Conservation (phyloP, 352 stramenopile genomes). For the Globisporangium nodosum region DNA sequence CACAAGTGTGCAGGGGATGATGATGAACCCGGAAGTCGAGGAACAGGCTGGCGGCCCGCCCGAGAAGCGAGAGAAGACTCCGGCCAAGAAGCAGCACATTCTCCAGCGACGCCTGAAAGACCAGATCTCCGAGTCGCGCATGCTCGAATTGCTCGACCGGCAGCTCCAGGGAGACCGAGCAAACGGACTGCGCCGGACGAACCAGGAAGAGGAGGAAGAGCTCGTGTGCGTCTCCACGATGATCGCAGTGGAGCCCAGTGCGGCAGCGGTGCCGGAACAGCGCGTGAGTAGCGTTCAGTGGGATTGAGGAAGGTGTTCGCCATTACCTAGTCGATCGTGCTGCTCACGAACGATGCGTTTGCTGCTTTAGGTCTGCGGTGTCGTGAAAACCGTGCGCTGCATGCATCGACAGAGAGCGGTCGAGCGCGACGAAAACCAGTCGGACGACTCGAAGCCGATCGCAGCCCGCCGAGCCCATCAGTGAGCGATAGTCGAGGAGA, state of each 20-base stretch:
- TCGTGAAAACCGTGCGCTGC: constrained; percentile 33
- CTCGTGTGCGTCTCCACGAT: constrained; percentile 73
- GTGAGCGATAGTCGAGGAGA: background rate
- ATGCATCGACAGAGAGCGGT: constrained; percentile 28
- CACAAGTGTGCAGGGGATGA: too few species aligned
- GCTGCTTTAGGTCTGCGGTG: constrained; percentile 19
- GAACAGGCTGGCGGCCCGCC: background rate
- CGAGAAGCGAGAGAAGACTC: constrained; percentile 1
- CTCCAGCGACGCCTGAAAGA: constrained; percentile 53
- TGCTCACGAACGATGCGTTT: background rate
- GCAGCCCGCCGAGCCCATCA: background rate
- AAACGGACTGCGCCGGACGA: constrained; percentile 15
- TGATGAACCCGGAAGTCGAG: constrained; percentile 13
- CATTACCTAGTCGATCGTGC: background rate
- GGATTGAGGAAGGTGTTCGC: background rate
- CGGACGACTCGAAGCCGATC: constrained; percentile 4
- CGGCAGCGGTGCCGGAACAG: constrained; percentile 18
- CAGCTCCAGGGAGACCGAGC: constrained; percentile 20
- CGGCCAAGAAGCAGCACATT: constrained; percentile 12
- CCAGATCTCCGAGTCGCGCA: constrained; percentile 63
- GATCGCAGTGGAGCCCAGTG: constrained; percentile 31
- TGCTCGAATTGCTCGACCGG: constrained; percentile 59
- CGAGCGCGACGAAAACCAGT: constrained; percentile 17
- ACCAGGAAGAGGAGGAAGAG: constrained; percentile 41
- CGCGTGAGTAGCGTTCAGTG: constrained; percentile 16